Evolutionary conservation across 2,329 filamentous ascomycete species (phyloP).

Genomic region (Talaromyces sp.): DNA sequence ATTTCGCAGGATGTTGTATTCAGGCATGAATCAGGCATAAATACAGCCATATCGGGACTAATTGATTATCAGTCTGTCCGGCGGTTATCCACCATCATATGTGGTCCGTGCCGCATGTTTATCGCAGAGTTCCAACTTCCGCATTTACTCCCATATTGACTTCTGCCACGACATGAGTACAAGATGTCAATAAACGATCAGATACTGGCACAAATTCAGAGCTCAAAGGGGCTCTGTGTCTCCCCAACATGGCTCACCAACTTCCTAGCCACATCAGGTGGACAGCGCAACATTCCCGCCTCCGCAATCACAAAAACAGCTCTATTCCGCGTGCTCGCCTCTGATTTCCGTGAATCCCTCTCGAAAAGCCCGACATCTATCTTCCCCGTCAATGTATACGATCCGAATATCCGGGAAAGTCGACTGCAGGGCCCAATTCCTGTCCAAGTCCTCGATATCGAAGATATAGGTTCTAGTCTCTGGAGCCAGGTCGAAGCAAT

Average conservation of each 20-base stretch:
- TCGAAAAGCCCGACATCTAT: constrained; percentile 45
- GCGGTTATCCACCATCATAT: too few species aligned
- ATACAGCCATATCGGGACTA: too few species aligned
- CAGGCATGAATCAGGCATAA: too few species aligned
- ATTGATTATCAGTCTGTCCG: too few species aligned
- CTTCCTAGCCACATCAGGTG: constrained; percentile 61
- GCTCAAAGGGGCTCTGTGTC: constrained; percentile 58
- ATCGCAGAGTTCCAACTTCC: background rate
- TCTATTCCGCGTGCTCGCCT: constrained; percentile 75
- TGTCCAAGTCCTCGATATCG: constrained; percentile 82
- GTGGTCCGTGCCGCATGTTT: too few species aligned
- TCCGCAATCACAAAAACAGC: constrained; percentile 76
- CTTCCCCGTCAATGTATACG: constrained; percentile 62
- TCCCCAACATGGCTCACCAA: constrained; percentile 64
- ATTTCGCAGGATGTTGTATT: too few species aligned
- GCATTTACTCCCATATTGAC: background rate
- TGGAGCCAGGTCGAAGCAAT: constrained; percentile 86
- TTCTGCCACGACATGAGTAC: background rate
- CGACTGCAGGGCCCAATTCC: constrained; percentile 64
- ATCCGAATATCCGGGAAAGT: constrained; percentile 58
- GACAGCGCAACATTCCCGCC: constrained; percentile 60
- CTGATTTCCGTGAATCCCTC: constrained; percentile 71
- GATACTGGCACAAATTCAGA: constrained; percentile 58
- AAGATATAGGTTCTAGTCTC: constrained; percentile 76
- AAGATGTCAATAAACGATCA: constrained; percentile 35